phyloP scores from a whole-genome alignment of 768 basidiomycete species.

The Lactifluus rugatus region DNA sequence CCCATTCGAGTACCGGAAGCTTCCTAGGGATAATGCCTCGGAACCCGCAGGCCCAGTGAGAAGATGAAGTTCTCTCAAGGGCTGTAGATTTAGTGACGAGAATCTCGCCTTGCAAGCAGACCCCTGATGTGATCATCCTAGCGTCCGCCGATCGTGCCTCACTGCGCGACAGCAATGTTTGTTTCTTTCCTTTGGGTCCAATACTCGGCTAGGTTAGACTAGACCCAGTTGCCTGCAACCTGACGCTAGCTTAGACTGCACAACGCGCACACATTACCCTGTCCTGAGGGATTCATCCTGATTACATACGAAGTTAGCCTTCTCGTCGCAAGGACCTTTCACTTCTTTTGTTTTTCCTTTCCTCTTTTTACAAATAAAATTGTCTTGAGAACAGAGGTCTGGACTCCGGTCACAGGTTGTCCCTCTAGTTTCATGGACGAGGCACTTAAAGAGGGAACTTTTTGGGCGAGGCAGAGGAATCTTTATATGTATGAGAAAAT shows the following conservation, averaged over 20 bases:
- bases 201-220: not conserved
- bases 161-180: not conserved
- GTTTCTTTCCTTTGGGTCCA: not conserved
- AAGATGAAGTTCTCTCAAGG: not conserved
- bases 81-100: not conserved
- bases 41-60: not conserved
- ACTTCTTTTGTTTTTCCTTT: too few relatives aligned
- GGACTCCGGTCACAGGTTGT: too few relatives aligned
- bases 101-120: not conserved
- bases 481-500: too few relatives aligned
- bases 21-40: not conserved
- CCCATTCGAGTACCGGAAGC: slow-evolving; percentile 45
- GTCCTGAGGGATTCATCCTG: too few relatives aligned
- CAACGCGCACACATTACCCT: too few relatives aligned
- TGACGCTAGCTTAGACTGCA: not conserved
- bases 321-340: too few relatives aligned
- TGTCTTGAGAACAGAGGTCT: too few relatives aligned
- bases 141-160: not conserved
- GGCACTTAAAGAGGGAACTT: too few relatives aligned
- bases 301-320: too few relatives aligned
- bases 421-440: too few relatives aligned
- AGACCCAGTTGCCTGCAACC: not conserved
- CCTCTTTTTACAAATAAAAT: too few relatives aligned
- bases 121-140: not conserved
- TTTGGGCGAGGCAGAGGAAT: too few relatives aligned